Evolutionary conservation across 2,329 filamentous ascomycete species (phyloP).

Genomic region (Fusarium chaquense): DNA sequence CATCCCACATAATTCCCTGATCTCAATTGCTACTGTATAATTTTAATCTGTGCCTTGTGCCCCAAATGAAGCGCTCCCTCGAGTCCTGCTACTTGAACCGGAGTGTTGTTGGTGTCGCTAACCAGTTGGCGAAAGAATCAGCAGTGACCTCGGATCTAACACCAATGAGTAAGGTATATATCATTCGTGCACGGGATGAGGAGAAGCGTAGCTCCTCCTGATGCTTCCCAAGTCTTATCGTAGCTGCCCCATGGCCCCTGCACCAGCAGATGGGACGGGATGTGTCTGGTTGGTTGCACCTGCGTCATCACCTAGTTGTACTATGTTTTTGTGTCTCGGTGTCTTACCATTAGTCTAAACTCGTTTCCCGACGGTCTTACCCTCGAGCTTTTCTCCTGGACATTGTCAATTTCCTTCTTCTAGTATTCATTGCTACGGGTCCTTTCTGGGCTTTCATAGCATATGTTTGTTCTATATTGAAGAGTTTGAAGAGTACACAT

Average conservation of each 20-base stretch:
- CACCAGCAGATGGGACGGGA: neutral
- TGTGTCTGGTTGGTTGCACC: conserved; percentile 38
- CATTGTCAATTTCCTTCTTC: conserved; percentile 15
- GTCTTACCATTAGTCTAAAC: conserved; percentile 24
- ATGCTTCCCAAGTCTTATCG: conserved; percentile 4
- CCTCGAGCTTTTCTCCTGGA: conserved; percentile 12
- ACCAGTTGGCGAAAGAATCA: conserved; percentile 15
- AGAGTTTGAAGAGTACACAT: conserved; percentile 7
- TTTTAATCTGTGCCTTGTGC: conserved; percentile 24
- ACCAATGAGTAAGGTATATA: neutral
- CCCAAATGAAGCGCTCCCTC: conserved; percentile 8
- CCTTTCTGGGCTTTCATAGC: neutral
- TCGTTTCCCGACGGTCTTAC: conserved; percentile 7
- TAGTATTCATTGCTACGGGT: conserved; percentile 2
- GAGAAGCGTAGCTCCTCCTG: neutral
- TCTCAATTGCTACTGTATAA: conserved; percentile 22
- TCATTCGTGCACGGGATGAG: neutral
- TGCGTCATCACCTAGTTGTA: conserved; percentile 41
- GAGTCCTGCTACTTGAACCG: conserved; percentile 20
- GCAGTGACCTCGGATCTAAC: neutral
- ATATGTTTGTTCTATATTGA: conserved; percentile 2
- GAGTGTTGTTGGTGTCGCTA: conserved; percentile 3
- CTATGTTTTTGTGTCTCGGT: conserved; percentile 21
- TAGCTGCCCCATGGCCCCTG: conserved; percentile 26
- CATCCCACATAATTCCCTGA: conserved; percentile 35